Base-by-base conservation (phyloP, 306 rosid genomes). In the Cucurbita maxima region DNA sequence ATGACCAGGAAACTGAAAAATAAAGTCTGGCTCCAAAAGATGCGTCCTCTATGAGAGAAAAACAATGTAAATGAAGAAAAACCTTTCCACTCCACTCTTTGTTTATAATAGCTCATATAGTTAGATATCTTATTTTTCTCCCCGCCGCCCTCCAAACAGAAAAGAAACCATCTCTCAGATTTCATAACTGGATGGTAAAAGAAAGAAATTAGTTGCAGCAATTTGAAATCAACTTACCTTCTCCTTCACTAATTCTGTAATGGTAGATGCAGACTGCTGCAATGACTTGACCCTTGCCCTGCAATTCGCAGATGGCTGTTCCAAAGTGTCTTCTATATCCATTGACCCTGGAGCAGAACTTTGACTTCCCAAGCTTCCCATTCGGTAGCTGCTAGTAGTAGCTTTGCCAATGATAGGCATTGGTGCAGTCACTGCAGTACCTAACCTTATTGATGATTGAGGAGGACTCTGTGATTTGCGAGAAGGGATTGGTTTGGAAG, bases 271-370 rank as follows among this genome's bases (percentile, higher is more conserved):
- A 82, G 90, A 89, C 80, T 84, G 85, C 84, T 88, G 90, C 86
- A 95, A 82, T 57, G 96, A 95, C 73, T 86, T 91, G 19, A 95
- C 79, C 84, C 96, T 82, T 41, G 86, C 87, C 85, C 80, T 82
- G 89, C 90, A 89, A 82, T 89, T 75, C 60, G 87, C 74, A 58
- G 97, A 91, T 80, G 99, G 96, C 74, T 89, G 96, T 83, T 91
- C 96, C 60, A 82, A 76, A 69, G 80, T 43, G 72, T 95, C 96
- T 75, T 82, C 86, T 18, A 76, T 84, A 82, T 89, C 97, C 69
- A 84, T 78, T 75, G 99, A 95, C 84, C 97, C 96, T 66, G 84
- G 97, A 81, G 89, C 96, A 83, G 93, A 91, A 79, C 87, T 89
- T 84, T 80, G 97, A 87, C 96, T 89, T 75, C 89, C 96, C 63